Evolutionary conservation across 1,284 basidiomycete genomes (phyloP).

Genomic region (Apiotrichum sp.): DNA sequence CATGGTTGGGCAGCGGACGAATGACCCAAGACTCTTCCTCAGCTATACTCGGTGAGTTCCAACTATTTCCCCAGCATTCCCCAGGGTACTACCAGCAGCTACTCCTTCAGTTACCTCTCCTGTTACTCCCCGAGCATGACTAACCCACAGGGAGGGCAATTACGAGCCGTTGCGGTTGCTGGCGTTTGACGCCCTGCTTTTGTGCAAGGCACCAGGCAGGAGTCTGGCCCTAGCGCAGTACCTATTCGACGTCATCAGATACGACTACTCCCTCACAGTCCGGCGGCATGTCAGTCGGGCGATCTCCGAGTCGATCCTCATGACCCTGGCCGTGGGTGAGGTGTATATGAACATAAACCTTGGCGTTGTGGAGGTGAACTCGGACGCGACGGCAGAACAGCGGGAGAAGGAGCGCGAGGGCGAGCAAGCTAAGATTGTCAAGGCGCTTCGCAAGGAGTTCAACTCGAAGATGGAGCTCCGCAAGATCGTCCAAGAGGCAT

Average conservation of each 20-base stretch:
- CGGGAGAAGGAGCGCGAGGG: conserved; percentile 23
- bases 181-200: conserved; percentile 88
- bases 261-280: conserved; percentile 75
- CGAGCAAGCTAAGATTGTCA: conserved; percentile 54
- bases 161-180: conserved; percentile 83
- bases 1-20: conserved; percentile 71
- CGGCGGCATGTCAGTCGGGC: conserved; percentile 79
- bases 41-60: conserved; percentile 71
- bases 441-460: conserved; percentile 78
- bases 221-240: conserved; percentile 65
- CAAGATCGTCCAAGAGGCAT: conserved; percentile 46
- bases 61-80: too few relatives aligned
- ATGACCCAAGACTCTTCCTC: conserved; percentile 75
- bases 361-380: conserved; percentile 31
- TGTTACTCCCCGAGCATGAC: not conserved
- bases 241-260: conserved; percentile 78
- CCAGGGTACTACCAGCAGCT: not conserved
- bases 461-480: conserved; percentile 67
- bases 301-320: conserved; percentile 78
- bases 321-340: conserved; percentile 83
- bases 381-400: conserved; percentile 20
- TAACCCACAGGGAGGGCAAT: conserved; percentile 71
- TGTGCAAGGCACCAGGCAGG: conserved; percentile 62
- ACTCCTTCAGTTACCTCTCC: too few relatives aligned
- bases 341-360: conserved; percentile 51